A percentile compares a stretch with the other conserved stretches of the same genome.
phyloP scores from a whole-genome alignment of 805 yeast genomes.

The Candida ulmi region DNA sequence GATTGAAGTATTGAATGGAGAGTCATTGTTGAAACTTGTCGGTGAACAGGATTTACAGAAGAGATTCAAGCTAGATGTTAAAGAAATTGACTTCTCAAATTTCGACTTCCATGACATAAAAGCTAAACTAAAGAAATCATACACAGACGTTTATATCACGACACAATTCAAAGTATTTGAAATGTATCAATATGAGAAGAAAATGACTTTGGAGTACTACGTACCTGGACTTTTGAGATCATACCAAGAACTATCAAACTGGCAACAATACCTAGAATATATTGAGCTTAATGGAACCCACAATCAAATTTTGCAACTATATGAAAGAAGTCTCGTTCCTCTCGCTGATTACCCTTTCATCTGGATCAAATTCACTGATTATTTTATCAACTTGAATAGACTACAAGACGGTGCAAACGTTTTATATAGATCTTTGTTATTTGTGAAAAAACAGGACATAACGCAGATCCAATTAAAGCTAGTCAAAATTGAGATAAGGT shows the following conservation, averaged over 20 bases:
- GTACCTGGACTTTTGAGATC: slow-evolving; percentile 27
- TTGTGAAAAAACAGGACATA: slow-evolving; percentile 17
- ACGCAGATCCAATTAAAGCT: slow-evolving; percentile 31
- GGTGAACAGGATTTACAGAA: slow-evolving; percentile 15
- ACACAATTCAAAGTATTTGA: slow-evolving; percentile 49
- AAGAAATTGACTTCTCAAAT: slow-evolving; percentile 3
- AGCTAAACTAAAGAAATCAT: slow-evolving; percentile 38
- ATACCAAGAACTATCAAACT: slow-evolving; percentile 45
- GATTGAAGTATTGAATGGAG: slow-evolving; percentile 13
- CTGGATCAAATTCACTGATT: slow-evolving; percentile 48
- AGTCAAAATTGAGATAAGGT: slow-evolving; percentile 37
- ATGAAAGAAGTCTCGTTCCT: slow-evolving; percentile 43
- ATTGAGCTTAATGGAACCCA: slow-evolving; percentile 32
- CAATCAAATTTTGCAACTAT: slow-evolving; percentile 25
- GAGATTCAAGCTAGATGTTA: slow-evolving; percentile 13
- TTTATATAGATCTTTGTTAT: slow-evolving; percentile 30
- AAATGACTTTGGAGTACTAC: slow-evolving; percentile 32
- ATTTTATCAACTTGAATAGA: slow-evolving; percentile 26
- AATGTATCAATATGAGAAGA: slow-evolving; percentile 43
- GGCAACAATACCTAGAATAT: slow-evolving; percentile 55
- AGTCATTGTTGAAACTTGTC: slow-evolving; percentile 10
- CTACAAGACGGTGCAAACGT: slow-evolving; percentile 33
- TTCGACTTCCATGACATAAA: slow-evolving; percentile 24
- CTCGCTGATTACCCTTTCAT: slow-evolving; percentile 39
- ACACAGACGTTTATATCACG: slow-evolving; percentile 48